Conservation (phyloP, 148 eudicot genomes). For the Spergularia bocconei region DNA sequence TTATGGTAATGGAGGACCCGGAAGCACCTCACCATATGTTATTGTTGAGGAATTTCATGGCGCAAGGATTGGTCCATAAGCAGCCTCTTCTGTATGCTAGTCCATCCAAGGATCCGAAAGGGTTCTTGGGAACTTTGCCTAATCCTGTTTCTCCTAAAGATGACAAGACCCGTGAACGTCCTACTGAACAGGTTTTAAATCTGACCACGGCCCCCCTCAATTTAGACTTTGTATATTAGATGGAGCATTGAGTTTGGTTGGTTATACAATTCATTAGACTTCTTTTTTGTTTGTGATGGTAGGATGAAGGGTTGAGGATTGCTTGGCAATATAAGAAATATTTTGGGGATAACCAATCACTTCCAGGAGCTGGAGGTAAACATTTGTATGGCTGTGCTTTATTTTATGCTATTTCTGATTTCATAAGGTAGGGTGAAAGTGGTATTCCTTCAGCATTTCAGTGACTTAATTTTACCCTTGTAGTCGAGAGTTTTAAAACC, state of each 20-base stretch:
- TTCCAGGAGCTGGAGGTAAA: slow-evolving; percentile 52
- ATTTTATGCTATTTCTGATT: not conserved
- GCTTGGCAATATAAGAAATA: slow-evolving; percentile 98
- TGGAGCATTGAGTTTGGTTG: not conserved
- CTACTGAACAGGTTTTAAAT: slow-evolving; percentile 53
- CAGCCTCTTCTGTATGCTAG: slow-evolving; percentile 91
- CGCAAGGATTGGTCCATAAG: slow-evolving; percentile 86
- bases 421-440: not conserved
- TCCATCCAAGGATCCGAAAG: slow-evolving; percentile 76
- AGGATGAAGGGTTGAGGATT: slow-evolving; percentile 85
- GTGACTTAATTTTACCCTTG: not conserved
- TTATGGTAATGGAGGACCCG: slow-evolving; percentile 93
- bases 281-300: slow-evolving; percentile 20
- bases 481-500: not conserved
- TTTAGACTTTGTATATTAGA: not conserved
- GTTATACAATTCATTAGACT: not conserved
- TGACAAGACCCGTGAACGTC: slow-evolving; percentile 59
- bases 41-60: slow-evolving; percentile 89
- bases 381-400: not conserved
- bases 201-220: not conserved
- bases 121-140: slow-evolving; percentile 95
- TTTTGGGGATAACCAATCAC: slow-evolving; percentile 55
- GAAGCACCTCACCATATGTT: slow-evolving; percentile 99
- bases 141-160: slow-evolving; percentile 61
- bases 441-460: not conserved